Percentiles rank a stretch among this genome's conserved stretches.
Evolutionary conservation across 1,284 basidiomycete genomes (phyloP).

Genomic region (Pseudozyma hubeiensis): DNA sequence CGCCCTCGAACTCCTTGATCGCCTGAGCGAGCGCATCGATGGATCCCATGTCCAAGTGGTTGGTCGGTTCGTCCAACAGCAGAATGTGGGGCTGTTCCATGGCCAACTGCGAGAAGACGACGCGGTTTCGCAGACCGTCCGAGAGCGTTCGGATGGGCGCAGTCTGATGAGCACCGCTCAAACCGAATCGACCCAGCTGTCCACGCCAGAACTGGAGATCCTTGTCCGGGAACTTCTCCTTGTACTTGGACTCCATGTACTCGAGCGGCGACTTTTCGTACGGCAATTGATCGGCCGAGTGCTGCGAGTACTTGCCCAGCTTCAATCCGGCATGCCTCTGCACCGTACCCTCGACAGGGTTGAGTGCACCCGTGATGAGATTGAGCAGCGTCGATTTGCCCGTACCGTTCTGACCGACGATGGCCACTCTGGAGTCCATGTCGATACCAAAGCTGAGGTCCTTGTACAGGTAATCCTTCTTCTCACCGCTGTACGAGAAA

Average conservation of each 20-base stretch:
- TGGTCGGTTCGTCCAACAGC: constrained; percentile 77
- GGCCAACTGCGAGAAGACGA: constrained; percentile 86
- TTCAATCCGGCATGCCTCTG: constrained; percentile 90
- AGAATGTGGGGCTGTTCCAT: constrained; percentile 71
- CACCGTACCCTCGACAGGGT: constrained; percentile 85
- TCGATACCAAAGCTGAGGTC: constrained; percentile 84
- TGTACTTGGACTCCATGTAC: constrained; percentile 79
- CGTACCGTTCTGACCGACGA: constrained; percentile 97
- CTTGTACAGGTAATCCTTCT: constrained; percentile 87
- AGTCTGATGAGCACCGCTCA: constrained; percentile 92
- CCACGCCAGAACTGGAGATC: constrained; percentile 92
- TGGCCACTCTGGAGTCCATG: constrained; percentile 95
- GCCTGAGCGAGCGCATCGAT: constrained; percentile 94
- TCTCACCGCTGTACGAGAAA: constrained; percentile 88
- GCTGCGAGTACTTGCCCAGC: constrained; percentile 91
- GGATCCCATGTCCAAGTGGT: constrained; percentile 90
- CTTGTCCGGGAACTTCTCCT: constrained; percentile 88
- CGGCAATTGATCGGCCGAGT: constrained; percentile 97
- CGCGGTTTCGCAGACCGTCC: constrained; percentile 94
- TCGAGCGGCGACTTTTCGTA: constrained; percentile 93
- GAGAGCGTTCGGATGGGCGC: constrained; percentile 88
- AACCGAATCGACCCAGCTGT: constrained; percentile 94
- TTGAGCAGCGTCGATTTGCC: constrained; percentile 97
- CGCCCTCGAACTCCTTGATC: constrained; percentile 96
- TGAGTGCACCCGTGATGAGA: constrained; percentile 87